These are phyloP conservation scores for Nadsonia commutata DNA, from an alignment of 1,139 yeast species.

Conservation along the genomic window DNA sequence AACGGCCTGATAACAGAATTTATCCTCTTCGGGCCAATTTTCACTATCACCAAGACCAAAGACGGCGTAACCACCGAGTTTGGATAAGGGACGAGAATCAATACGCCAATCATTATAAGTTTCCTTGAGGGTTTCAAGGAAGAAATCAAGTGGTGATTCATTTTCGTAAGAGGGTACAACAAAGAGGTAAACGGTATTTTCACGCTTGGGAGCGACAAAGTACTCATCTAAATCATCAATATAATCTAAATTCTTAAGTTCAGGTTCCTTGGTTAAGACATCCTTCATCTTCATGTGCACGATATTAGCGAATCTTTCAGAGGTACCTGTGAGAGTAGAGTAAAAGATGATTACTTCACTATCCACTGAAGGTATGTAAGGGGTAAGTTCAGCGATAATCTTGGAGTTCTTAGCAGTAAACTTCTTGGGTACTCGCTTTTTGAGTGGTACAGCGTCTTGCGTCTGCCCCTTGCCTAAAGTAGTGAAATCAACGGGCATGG, in stretches of 20 bases:
- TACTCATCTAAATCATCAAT: constrained; percentile 74
- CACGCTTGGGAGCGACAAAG: constrained; percentile 40
- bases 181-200: constrained; percentile 42
- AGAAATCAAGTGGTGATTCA: constrained; percentile 83
- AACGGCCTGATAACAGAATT: constrained; percentile 77
- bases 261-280: constrained; percentile 31
- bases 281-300: constrained; percentile 27
- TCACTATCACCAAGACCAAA: constrained; percentile 82
- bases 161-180: constrained; percentile 86
- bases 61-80: constrained; percentile 66
- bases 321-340: constrained; percentile 74
- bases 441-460: constrained; percentile 9
- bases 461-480: constrained; percentile 14
- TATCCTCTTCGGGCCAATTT: constrained; percentile 54
- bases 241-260: constrained; percentile 58
- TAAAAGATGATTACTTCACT: constrained; percentile 45
- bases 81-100: constrained; percentile 57
- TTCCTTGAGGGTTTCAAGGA: constrained; percentile 65
- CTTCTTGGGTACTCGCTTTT: constrained; percentile 13
- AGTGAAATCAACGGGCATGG: constrained; percentile 31
- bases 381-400: constrained; percentile 15
- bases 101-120: constrained; percentile 75
- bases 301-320: constrained; percentile 51
- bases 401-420: constrained; percentile 12
- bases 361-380: constrained; percentile 15